A percentile compares a stretch with the other conserved stretches of the same genome.
Conservation (phyloP, 2,329 filamentous ascomycete genomes). For the Arthrobotrys megalospora region DNA sequence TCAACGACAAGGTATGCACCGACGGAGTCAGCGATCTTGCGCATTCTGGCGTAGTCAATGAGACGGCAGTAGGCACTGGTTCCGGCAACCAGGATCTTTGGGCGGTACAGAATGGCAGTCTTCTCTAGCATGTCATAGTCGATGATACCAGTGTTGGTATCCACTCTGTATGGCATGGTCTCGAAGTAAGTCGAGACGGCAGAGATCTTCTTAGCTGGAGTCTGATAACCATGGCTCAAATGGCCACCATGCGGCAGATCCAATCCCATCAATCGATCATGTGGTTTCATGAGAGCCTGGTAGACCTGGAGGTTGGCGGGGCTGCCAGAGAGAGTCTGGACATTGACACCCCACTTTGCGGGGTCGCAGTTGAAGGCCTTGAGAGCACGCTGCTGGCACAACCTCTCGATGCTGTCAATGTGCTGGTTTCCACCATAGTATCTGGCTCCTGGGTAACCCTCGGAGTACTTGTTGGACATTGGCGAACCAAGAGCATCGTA, state of each 20-base stretch:
- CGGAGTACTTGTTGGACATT: slow-evolving; percentile 99
- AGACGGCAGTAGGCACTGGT: slow-evolving; percentile 98
- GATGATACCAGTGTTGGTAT: slow-evolving; percentile 92
- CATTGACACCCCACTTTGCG: slow-evolving; percentile 97
- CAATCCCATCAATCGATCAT: slow-evolving; percentile 96
- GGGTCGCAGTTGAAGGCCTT: slow-evolving; percentile 89
- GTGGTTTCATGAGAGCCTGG: slow-evolving; percentile 94
- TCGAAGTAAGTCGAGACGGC: slow-evolving; percentile 99
- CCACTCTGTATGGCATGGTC: slow-evolving; percentile 95
- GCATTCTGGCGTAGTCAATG: slow-evolving; percentile 97
- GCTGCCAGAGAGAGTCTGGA: slow-evolving; percentile 91
- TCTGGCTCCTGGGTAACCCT: slow-evolving; percentile 96
- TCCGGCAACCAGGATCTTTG: slow-evolving; percentile 95
- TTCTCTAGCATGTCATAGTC: slow-evolving; percentile 95
- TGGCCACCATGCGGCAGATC: slow-evolving; percentile 95
- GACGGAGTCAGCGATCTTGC: slow-evolving; percentile 92
- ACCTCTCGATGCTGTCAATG: slow-evolving; percentile 95
- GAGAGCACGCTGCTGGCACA: slow-evolving; percentile 94
- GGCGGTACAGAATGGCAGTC: slow-evolving; percentile 90
- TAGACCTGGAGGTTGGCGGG: slow-evolving; percentile 98
- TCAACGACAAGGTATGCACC: slow-evolving; percentile 96
- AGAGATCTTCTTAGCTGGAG: slow-evolving; percentile 94
- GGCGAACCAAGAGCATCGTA: slow-evolving; percentile 95
- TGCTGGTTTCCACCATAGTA: slow-evolving; percentile 99
- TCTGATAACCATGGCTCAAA: slow-evolving; percentile 97